phyloP scores from a whole-genome alignment of 345 rosid species.

The Clarkia xantiana region DNA sequence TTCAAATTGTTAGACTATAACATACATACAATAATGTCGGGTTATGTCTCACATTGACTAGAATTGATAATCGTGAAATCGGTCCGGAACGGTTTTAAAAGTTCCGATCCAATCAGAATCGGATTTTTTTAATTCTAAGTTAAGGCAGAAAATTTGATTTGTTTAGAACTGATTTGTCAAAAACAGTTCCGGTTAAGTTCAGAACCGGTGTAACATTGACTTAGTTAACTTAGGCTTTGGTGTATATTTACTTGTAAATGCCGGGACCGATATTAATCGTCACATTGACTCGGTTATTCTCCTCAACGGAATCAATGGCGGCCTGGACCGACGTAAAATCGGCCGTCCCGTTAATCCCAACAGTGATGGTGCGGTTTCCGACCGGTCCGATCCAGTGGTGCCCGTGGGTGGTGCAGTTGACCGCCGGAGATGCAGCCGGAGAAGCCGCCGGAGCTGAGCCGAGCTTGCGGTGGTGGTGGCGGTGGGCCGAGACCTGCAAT shows the following conservation, averaged over 20 bases:
- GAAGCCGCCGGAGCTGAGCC: neutral
- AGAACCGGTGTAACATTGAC: no score
- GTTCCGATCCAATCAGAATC: no score
- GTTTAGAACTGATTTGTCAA: no score
- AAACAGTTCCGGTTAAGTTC: no score
- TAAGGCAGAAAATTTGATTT: no score
- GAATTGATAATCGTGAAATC: no score
- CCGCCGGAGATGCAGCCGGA: slow-evolving; percentile 2
- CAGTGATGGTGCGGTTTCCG: slow-evolving; percentile 62
- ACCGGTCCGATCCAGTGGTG: slow-evolving; percentile 67
- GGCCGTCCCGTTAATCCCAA: slow-evolving; percentile 40
- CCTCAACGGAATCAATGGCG: slow-evolving; percentile 62
- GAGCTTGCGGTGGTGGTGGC: slow-evolving; percentile 8
- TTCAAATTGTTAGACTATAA: no score
- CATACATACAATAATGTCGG: no score
- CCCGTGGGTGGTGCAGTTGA: slow-evolving; percentile 26
- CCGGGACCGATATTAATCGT: slow-evolving; percentile 60
- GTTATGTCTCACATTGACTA: no score
- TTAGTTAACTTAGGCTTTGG: neutral
- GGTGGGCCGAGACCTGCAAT: slow-evolving; percentile 12
- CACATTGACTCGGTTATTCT: slow-evolving; percentile 45
- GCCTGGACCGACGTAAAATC: slow-evolving; percentile 70
- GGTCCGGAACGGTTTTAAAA: no score
- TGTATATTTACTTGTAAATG: slow-evolving; percentile 36
- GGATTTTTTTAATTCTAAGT: no score